Base-by-base conservation (phyloP, 2,329 filamentous ascomycete species). In the Colletotrichum sp. region DNA sequence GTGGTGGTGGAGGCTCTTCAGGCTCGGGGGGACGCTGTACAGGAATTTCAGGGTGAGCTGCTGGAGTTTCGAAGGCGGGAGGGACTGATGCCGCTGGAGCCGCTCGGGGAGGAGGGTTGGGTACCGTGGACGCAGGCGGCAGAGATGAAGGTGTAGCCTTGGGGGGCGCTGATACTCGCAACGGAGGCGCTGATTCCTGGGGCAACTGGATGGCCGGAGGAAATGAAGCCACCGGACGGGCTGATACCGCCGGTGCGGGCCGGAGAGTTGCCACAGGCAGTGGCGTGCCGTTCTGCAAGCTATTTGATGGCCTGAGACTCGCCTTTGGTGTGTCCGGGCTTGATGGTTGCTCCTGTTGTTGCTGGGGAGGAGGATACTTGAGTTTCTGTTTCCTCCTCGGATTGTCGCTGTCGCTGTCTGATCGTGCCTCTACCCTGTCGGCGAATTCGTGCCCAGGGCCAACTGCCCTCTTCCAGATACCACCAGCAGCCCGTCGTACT, bases 321-420 rank as follows among this genome's bases (percentile, higher is more conserved):
- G 56, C 60, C 22, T 34, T 68, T 9, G 73, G 70, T 8, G 28
- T 73, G 6, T 75, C 70, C 16, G 73, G 73, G 32, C 62, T 75
- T 25, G 64, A 73, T 22, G 64, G 71, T 13, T 39, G 65, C 30
- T 69, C 32, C 22, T 74, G 71, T 36, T 74, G 71, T 52, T 60
- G 66, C 16, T 61, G 52, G 6, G 30, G 67, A 18, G 48, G 64
- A 39, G 64, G 64, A 12, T 68, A 39, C 62, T 65, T 73, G 43
- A 56, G 15, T 15, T n/a, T 43, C 3, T 48, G 48, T 43, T 43
- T 65, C 69, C 56, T 52, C 18, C 18, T 28, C 18, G 58, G 56
- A 32, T 32, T 25, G 15, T 74, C 70, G 27, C 74, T 76, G 39
- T 76, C 75, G 65, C 75, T 76, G 48, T 74, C 75, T 32, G 74